Evolutionary conservation across 306 rosid genomes (phyloP).

Genomic region (Luffa acutangula): DNA sequence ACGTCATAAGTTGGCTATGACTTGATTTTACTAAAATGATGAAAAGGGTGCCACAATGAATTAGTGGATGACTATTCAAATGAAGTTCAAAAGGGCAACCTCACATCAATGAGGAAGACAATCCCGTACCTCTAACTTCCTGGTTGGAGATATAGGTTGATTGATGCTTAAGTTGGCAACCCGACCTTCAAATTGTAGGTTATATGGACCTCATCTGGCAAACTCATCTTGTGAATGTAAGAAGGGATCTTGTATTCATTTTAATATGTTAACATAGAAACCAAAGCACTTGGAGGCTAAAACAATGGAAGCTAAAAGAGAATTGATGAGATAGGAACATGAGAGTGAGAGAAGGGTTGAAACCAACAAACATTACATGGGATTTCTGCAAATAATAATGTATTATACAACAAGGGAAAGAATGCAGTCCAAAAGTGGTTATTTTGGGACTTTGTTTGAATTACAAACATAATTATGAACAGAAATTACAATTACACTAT

Average conservation of each 20-base stretch:
- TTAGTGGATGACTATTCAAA: no score
- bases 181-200: background rate
- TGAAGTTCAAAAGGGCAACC: background rate
- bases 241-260: background rate
- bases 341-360: background rate
- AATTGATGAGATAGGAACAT: background rate
- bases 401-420: background rate
- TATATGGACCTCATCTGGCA: no score
- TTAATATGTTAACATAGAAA: background rate
- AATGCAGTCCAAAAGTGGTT: background rate
- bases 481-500: background rate
- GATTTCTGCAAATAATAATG: background rate
- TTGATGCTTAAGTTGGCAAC: background rate
- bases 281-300: background rate
- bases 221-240: no score
- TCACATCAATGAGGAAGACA: background rate
- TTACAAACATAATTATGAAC: conserved; percentile 7
- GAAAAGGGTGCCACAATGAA: no score
- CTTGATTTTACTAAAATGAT: no score
- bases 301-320: background rate
- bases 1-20: no score
- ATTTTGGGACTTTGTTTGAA: background rate
- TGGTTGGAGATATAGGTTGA: no score
- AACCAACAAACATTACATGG: background rate
- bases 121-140: no score